Base-by-base conservation (phyloP, 345 rosid genomes). In the Eucalyptus sp. region DNA sequence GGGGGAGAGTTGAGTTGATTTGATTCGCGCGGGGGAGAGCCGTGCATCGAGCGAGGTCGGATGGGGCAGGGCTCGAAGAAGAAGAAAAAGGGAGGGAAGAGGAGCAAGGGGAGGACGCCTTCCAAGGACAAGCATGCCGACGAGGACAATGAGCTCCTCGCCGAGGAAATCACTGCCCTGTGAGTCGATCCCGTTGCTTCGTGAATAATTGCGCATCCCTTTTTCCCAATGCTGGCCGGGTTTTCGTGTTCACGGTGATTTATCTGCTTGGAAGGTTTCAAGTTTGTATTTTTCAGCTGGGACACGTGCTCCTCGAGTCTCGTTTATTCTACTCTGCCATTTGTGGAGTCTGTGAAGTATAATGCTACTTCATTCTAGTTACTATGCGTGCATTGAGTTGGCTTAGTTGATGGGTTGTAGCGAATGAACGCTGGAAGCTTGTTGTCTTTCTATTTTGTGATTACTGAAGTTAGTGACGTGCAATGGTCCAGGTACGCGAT, bases 111-210 rank as follows among this genome's bases (percentile, higher is more conserved):
- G 90, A 91, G 95, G 90, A 92, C 94, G 90, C 94, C 93, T 31
- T 64, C 92, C n/a, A 97, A 95, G 86, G 99, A 96, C 88, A 94
- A 95, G 88, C 90, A 92, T 80, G 94, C 95, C 83, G 94, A 90
- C 31, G 96, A 91, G 43, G 96, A 95, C 41, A 95, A 93, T 58
- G 99, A 96, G 89, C 98, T 96, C 90, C 98, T 97, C 33, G 88
- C 96, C 22, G 99, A 97, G 84, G 99, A 97, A 90, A 96, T 96
- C 92, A 97, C 99, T 85, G 99, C 98, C 93, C 93, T 97, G 99
- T 97, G 94, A 93, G 95, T 91, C 60, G n/a, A 27, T 2, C 31
- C 37, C 15, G 52, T 62, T 33, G 18, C 50, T 8, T 52, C 24
- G 14, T 24, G 0, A 43, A 37, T 33, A 3, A 71, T 71, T 17